Evolutionary conservation across 1,284 basidiomycete species (phyloP), one percentile per base, ranked within the genome.

Genomic region (Peniophora sp.): DNA sequence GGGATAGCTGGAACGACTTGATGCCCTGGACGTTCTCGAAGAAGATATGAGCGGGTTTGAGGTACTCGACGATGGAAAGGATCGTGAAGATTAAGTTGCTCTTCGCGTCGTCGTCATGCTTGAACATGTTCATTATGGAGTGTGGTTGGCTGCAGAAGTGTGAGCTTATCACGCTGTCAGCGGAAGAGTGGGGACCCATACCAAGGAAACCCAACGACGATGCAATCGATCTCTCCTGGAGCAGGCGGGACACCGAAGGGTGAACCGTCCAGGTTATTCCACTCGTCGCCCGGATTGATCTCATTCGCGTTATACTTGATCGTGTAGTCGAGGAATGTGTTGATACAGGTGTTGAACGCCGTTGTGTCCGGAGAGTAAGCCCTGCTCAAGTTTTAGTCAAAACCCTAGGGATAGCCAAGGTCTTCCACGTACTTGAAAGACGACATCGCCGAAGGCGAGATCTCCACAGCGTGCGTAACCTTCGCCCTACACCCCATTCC

Each of bases 1-100:
- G 10, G 20, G 14, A 14, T 36, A 41, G 45, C 27, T 20, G 2
- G 32, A 16, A 48, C 2, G 0, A 43, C 24, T 3, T 58, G 58
- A 89, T 87, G 0, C 86, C 86, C 0, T 77, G 69, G 11, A 89
- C 86, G 58, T 89, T 89, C 62, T 89, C 86, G 45, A 89, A 78
- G 55, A 82, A 73, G 53, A 77, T 78, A 51, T 77, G 78, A 17
- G 69, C 66, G 0, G 88, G 85, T 25, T 65, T 63, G 24, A 82
- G 65, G 47, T 75, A 73, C 54, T 89, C 85, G 1, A 89, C 69
- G 60, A 71, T 85, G 1, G 85, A 82, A 2, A 88, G 65, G 0
- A 79, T 81, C 59, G 45, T 69, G 54, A 52, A 80, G 74, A 68
- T 85, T 69, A 53, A 74, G 68, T 67, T 84, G 73, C 61, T 65